These are phyloP conservation scores for Eustoma russellianum DNA, from an alignment of 257 asterid species.

Conservation along the genomic window DNA sequence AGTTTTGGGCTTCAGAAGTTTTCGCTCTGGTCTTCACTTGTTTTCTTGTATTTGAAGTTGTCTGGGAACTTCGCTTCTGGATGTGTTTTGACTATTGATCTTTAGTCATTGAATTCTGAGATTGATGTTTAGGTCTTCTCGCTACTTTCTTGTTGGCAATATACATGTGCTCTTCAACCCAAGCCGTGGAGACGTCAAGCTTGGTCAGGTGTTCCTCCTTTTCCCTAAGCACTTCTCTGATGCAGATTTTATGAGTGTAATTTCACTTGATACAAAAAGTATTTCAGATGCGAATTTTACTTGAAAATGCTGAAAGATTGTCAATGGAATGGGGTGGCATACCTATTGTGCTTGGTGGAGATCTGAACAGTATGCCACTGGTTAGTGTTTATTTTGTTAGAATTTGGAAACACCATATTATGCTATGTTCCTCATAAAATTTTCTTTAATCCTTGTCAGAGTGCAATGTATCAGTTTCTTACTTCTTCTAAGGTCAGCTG, in stretches of 20 bases:
- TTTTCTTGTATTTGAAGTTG: background rate
- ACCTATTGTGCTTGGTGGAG: conserved; percentile 70
- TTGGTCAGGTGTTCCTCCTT: conserved; percentile 66
- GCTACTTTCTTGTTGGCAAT: conserved; percentile 60
- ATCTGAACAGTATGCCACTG: conserved; percentile 71
- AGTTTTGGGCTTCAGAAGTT: conserved; percentile 1
- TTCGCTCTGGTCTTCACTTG: background rate
- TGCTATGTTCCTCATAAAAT: background rate
- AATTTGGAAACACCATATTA: background rate
- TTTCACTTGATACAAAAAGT: background rate
- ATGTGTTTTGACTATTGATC: background rate
- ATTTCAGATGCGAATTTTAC: conserved; percentile 59
- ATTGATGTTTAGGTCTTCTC: conserved; percentile 30
- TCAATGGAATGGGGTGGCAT: conserved; percentile 76
- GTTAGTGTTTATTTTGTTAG: conserved; percentile 20
- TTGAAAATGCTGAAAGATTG: conserved; percentile 63
- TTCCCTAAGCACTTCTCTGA: background rate
- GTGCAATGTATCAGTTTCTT: conserved; percentile 72
- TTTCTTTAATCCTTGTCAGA: conserved; percentile 39
- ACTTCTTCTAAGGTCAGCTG: conserved; percentile 60
- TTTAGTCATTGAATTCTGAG: conserved; percentile 6
- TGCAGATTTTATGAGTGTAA: background rate
- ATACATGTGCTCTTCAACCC: conserved; percentile 84
- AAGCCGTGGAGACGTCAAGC: conserved; percentile 81
- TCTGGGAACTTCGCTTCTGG: background rate